Evolutionary conservation across 805 yeast genomes (phyloP).

Genomic region (Brettanomyces naardenensis): DNA sequence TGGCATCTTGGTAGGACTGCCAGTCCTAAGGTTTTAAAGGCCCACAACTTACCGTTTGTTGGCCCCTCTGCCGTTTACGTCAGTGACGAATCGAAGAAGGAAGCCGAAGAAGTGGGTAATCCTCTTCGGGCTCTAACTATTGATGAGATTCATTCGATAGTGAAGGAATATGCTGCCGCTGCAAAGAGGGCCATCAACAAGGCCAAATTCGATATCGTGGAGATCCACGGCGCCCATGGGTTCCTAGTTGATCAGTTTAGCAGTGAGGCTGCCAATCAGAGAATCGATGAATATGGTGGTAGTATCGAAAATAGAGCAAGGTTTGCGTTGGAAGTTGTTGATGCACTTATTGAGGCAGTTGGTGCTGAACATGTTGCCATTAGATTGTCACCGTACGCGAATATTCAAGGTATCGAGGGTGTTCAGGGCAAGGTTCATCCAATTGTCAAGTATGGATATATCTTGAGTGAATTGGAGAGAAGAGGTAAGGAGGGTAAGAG

Average conservation of each 20-base stretch:
- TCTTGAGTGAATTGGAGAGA: slow-evolving; percentile 31
- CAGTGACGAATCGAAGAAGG: slow-evolving; percentile 28
- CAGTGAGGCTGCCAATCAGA: slow-evolving; percentile 26
- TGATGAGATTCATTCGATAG: slow-evolving; percentile 33
- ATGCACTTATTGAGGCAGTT: slow-evolving; percentile 39
- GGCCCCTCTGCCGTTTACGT: slow-evolving; percentile 33
- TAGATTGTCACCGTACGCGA: slow-evolving; percentile 41
- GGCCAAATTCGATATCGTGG: slow-evolving; percentile 36
- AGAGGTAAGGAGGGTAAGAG: slow-evolving; percentile 25
- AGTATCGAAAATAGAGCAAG: slow-evolving; percentile 34
- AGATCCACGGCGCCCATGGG: slow-evolving; percentile 35
- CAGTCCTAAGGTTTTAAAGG: slow-evolving; percentile 28
- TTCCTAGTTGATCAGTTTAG: slow-evolving; percentile 33
- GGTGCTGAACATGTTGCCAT: slow-evolving; percentile 44
- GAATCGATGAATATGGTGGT: slow-evolving; percentile 39
- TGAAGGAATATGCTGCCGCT: slow-evolving; percentile 34
- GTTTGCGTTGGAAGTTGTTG: slow-evolving; percentile 38
- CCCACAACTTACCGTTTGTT: slow-evolving; percentile 27
- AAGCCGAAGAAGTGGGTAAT: slow-evolving; percentile 29
- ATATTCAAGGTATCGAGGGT: slow-evolving; percentile 33
- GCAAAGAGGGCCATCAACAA: slow-evolving; percentile 30
- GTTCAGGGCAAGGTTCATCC: slow-evolving; percentile 5
- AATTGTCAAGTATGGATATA: slow-evolving; percentile 28
- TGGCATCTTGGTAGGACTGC: slow-evolving; percentile 43
- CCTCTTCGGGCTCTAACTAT: slow-evolving; percentile 39